These are phyloP conservation scores for Colletotrichum scovillei DNA, from an alignment of 2,329 filamentous ascomycete genomes.

Conservation along the genomic window DNA sequence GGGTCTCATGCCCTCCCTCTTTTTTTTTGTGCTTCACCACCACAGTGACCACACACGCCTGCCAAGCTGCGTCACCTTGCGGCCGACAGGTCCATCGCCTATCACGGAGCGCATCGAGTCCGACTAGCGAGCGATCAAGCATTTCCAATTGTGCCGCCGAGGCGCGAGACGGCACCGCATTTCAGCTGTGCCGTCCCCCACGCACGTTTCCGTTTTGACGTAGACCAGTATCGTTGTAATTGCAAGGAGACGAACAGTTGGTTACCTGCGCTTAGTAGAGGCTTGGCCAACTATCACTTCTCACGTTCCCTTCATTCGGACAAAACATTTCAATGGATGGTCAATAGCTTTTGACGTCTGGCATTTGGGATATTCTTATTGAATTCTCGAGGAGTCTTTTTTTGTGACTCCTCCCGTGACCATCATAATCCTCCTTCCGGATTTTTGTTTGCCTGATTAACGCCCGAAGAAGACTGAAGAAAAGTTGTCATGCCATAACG, in stretches of 20 bases:
- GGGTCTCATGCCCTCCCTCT: slow-evolving; percentile 26
- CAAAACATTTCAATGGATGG: neutral
- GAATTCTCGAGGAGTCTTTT: slow-evolving; percentile 28
- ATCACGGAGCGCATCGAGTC: neutral
- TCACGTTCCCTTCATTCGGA: neutral
- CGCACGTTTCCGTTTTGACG: neutral
- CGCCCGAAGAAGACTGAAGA: slow-evolving; percentile 32
- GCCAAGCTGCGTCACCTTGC: neutral
- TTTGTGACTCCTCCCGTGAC: slow-evolving; percentile 29
- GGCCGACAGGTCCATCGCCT: neutral
- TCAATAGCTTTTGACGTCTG: slow-evolving; percentile 31
- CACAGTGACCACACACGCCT: neutral
- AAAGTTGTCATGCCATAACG: slow-evolving; percentile 33
- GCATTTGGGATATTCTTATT: slow-evolving; percentile 37
- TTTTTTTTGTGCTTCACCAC: slow-evolving; percentile 1
- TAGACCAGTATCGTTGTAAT: no score
- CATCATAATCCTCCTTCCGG: slow-evolving; percentile 31
- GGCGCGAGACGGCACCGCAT: neutral
- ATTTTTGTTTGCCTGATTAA: slow-evolving; percentile 35
- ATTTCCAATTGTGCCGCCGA: neutral
- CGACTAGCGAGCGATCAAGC: neutral
- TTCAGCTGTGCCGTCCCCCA: neutral
- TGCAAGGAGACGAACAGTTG: neutral
- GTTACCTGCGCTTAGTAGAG: neutral
- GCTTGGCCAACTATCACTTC: neutral